phyloP scores from a whole-genome alignment of 257 asterid species.

The Lycium barbarum region DNA sequence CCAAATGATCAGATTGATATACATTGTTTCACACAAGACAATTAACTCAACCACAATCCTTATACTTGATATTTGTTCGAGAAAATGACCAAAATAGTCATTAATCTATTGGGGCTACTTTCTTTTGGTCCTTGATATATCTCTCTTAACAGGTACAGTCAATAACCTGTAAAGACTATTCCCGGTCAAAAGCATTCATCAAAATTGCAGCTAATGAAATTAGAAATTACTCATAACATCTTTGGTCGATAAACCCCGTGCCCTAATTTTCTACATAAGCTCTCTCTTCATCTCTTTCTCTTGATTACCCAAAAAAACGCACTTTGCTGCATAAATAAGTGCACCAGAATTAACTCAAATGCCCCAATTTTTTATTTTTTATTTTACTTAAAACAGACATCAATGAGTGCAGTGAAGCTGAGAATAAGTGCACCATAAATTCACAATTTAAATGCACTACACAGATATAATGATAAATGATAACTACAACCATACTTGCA shows the following conservation, averaged over 20 bases:
- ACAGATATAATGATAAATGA: background rate
- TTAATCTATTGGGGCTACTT: background rate
- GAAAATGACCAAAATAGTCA: background rate
- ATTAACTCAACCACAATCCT: background rate
- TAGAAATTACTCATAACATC: conserved; percentile 1
- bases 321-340: background rate
- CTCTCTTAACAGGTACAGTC: background rate
- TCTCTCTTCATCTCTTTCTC: background rate
- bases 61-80: conserved; percentile 1
- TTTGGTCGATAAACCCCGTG: background rate
- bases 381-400: background rate
- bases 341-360: background rate
- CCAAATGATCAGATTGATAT: background rate
- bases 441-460: background rate
- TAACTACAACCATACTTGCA: background rate
- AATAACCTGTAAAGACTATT: background rate
- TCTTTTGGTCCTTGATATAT: background rate
- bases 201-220: background rate
- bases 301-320: background rate
- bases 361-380: background rate
- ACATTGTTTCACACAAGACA: background rate
- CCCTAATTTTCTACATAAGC: background rate
- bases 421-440: background rate
- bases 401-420: background rate
- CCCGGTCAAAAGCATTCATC: background rate